Base-by-base conservation (phyloP, 306 rosid genomes). In the Rosa multiflora region DNA sequence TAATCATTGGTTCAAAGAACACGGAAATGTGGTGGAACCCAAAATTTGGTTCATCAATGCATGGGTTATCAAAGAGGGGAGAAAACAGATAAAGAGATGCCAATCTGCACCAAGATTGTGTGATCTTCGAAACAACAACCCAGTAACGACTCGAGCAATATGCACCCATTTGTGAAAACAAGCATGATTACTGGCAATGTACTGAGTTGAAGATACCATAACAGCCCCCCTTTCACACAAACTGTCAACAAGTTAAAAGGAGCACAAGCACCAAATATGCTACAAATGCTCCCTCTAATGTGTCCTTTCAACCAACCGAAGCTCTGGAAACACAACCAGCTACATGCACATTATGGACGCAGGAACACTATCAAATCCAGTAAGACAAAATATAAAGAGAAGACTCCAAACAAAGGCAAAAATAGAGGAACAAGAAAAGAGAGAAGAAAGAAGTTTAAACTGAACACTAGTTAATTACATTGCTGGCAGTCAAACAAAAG, bases 261-360 rank as follows among this genome's bases (percentile, higher is more conserved):
- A 63, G 10, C 69, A 63, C 44, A 29, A 59, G 66, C 66, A 63
- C 69, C 69, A 32, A 26, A 63, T 63, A 63, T 62, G 42, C 68
- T 26, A 62, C 29, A n/a, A 56, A 20, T 20, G 26, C 29, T 56
- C 32, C 29, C 6, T 2, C 39, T 26, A 29, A 64, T 64, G 21
- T 64, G 44, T 32, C 37, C 37, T 32, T 32, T 32, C 37, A 32
- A 32, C 37, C 37, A 32, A 2, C 3, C 37, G 37, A 32, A 32
- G 37, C 37, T 37, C 46, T 64, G 21, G n/a, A 64, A 64, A 32
- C 70, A 37, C 67, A 53, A 37, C 49, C 29, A 53, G 35, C 48
- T 18, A 39, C 13, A 37, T 23, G 48, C 18, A 18, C 66, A 18
- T 52, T 7, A 35, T 26, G 17, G 5, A 51, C 6, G 15, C 3